Base-by-base conservation (phyloP, 805 yeast species). In the Komagataella phaffii region DNA sequence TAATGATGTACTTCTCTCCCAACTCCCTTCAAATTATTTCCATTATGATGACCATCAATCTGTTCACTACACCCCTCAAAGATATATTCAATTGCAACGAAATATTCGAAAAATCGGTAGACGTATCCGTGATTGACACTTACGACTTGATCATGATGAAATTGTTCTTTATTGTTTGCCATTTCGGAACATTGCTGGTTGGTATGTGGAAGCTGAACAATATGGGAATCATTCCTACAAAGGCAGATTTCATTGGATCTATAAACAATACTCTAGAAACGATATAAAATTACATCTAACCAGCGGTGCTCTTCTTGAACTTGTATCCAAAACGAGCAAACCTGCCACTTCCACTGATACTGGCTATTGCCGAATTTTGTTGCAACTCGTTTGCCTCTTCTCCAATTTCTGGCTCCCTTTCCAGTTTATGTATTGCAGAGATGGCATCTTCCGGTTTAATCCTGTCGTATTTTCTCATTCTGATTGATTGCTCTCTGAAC, bases 1-100 rank as follows among this genome's bases (percentile, higher is more conserved):
- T 88, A 49, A 88, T 91, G 96, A 81, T 88, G 54, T 93, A 88
- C 64, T 87, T 91, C 88, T 81, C 96, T 0, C 98, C 98, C 36
- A 84, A 85, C 59, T 79, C 95, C 3, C 69, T 93, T 24, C 98
- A 93, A 60, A 75, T 91, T 57, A 88, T 91, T 56, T 93, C 97
- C 3, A 85, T 91, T 48, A 83, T 89, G 68, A 90, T 89, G 86
- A 84, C 96, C 0, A 64, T 86, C 24, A 88, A 84, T 88, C 71
- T 91, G 58, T 79, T 93, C 56, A 76, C 86, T 56, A 81, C 80
- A 48, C 93, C 97, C 0, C 59, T 88, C 44, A 81, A 79, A 59
- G 88, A 95, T 21, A 81, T 93, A 1, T 63, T 82, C 44, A 66
- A 70, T 4, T 78, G 84, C 0, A 73, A 74, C 54, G 57, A 70